Base-by-base conservation (phyloP, 495 filamentous ascomycete species). In the Astrocystis sublimbata region DNA sequence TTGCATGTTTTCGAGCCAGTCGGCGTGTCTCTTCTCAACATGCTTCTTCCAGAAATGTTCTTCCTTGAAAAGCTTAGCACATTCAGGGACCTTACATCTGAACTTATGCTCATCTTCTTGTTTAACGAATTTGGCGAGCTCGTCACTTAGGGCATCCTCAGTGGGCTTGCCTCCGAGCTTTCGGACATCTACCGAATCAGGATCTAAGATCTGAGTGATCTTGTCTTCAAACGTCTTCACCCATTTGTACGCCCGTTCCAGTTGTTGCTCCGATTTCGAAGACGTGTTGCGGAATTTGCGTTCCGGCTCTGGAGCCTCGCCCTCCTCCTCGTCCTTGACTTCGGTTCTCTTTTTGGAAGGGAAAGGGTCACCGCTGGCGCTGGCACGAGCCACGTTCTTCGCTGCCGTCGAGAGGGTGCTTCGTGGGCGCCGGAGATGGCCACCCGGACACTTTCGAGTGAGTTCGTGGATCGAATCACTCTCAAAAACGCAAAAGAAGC, bases 181-280 rank as follows among this genome's bases (percentile, higher is more conserved):
- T 47, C 79, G 77, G 51, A 97, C 77, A 68, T 97, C 92, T 38
- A 90, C 91, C 58, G 85, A 86, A 28, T 96, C 90, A 6, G 93
- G 93, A 69, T 98, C 92, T 19, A 99, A 80, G 41, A 96, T 89
- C 71, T 94, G 92, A 71, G 91, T 79, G 55, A 97, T 81, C 79
- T 98, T 99, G 65, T 99, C 94, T 70, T 99, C 94, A 68, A 96
- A 99, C 0, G 93, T 97, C 76, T 88, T 93, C n/a, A 97, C 96
- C 96, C 96, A 98, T 67, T 99, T 99, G 78, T 92, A 96, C 1
- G 94, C 96, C 43, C 96, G 86, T 70, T 91, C 89, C 31, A 98
- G 83, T 75, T 98, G 96, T 68, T 93, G 89, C 67, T 97, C 92
- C 1, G 86, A 83, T 75, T 96, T 96, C 51, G 83, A 82, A 30